These are phyloP conservation scores for Cercospora brassicicola DNA, from an alignment of 2,329 filamentous ascomycete species.

Conservation along the genomic window DNA sequence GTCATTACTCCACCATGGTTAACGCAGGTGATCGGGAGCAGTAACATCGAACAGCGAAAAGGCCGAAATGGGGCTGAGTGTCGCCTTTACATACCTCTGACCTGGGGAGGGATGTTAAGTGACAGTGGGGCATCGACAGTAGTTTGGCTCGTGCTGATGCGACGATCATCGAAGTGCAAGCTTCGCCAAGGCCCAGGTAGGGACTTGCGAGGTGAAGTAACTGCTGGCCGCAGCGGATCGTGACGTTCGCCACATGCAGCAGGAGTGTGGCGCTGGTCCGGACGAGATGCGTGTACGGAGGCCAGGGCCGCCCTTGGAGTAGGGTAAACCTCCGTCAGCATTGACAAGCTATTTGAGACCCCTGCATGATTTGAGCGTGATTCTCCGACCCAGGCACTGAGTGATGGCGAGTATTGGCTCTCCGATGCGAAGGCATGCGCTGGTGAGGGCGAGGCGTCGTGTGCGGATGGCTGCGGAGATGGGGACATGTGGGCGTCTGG, in stretches of 20 bases:
- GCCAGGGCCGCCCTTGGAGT: constrained; percentile 14
- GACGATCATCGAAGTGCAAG: constrained; percentile 25
- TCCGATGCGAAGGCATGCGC: constrained; percentile 18
- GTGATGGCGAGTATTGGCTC: constrained; percentile 10
- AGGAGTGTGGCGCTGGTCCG: constrained; percentile 24
- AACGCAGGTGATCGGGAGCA: constrained; percentile 11
- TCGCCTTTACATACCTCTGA: constrained; percentile 26
- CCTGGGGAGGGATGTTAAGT: constrained; percentile 26
- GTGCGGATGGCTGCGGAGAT: constrained; percentile 27
- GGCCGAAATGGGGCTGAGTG: constrained; percentile 5
- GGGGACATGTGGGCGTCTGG: constrained; percentile 15
- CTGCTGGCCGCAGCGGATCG: constrained; percentile 18
- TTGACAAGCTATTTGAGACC: constrained; percentile 7
- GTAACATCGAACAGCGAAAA: constrained; percentile 17
- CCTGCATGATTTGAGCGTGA: constrained; percentile 15
- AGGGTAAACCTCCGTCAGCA: constrained; percentile 15
- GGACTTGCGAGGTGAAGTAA: constrained; percentile 23
- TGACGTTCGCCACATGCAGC: constrained; percentile 20
- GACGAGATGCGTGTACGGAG: constrained; percentile 10
- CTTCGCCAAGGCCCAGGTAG: constrained; percentile 26
- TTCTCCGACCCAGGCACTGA: constrained; percentile 19
- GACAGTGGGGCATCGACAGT: constrained; percentile 23
- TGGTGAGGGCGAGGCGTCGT: constrained; percentile 8
- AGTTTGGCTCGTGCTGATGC: constrained; percentile 19
- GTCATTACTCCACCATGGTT: constrained; percentile 22